Evolutionary conservation across 2,329 filamentous ascomycete genomes (phyloP), one percentile per base, ranked within the genome.

Genomic region (Boeremia exigua): DNA sequence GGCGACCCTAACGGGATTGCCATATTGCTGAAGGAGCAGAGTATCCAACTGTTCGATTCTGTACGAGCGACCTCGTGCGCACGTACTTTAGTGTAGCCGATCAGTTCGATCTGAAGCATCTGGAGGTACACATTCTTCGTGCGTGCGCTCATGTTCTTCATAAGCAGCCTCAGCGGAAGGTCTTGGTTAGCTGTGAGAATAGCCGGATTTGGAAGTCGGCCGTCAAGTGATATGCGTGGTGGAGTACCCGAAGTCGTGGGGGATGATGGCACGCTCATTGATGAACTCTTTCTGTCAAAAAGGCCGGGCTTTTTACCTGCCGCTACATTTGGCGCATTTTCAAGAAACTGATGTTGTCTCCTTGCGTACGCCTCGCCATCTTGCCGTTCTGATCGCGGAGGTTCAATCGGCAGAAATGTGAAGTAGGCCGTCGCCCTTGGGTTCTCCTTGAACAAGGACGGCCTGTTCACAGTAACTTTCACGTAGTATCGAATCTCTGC

Each of bases 401-500:
- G 91, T 74, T 99, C 95, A 63, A 98, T 94, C 4, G 95, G 95
- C 33, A 97, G 82, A 72, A 99, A 95, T 55, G 91, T 94, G 77
- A 97, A 89, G 60, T 72, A 71, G 27, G 68, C 67, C 68, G 79
- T 66, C 12, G 78, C 74, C 49, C 93, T 83, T 75, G 92, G 90
- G 68, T 97, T 97, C 77, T 96, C 92, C 71, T 94, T 94, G 76
- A 96, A 91, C 56, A 97, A 83, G 12, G 90, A 88, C 0, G 92
- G 92, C n/a, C 92, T 83, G 68, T 92, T 91, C 6, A 98, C 87
- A 0, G 95, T 98, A n/a, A 90, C 92, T 75, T 99, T 99, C 71
- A 98, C 84, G 72, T 91, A 99, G 77, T 99, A 99, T 64, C 88
- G 85, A 57, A 98, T 93, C 76, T 96, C 92, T 19, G 93, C 94